These are phyloP conservation scores for Chondrus crispus DNA, from an alignment of 23 red algal genomes.

Conservation along the genomic window DNA sequence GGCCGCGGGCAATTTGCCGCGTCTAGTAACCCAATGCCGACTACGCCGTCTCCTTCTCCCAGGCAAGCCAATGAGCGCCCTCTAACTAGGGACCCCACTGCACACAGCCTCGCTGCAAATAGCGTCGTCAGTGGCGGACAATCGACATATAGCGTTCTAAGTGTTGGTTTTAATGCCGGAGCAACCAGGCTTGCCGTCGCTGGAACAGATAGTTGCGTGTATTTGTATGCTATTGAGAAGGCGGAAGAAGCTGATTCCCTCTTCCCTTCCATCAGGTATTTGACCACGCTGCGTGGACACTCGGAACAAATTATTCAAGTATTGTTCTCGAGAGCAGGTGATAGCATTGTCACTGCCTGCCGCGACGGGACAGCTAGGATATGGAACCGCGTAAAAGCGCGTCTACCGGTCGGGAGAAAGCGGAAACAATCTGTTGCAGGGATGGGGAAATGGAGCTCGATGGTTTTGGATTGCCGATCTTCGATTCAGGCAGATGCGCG, in stretches of 20 bases:
- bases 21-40: background rate
- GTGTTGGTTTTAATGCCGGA: constrained; percentile 67
- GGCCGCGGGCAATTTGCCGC: background rate
- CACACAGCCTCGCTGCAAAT: constrained; percentile 30
- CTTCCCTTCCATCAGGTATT: constrained; percentile 20
- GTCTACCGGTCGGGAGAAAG: background rate
- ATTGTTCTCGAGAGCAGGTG: constrained; percentile 63
- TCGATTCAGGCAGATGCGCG: constrained; percentile 49
- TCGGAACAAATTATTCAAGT: constrained; percentile 63
- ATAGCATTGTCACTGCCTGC: constrained; percentile 66
- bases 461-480: constrained; percentile 63
- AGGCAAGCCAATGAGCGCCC: background rate
- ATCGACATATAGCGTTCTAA: constrained; percentile 52
- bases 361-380: constrained; percentile 75
- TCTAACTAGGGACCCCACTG: background rate
- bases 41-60: background rate
- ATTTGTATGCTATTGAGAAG: constrained; percentile 63
- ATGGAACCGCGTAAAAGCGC: constrained; percentile 71
- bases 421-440: constrained; percentile 27
- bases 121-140: constrained; percentile 27
- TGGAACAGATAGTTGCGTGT: constrained; percentile 66
- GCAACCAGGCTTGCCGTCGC: constrained; percentile 75
- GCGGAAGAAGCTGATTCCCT: background rate
- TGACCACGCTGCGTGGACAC: constrained; percentile 73
- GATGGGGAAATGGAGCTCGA: constrained; percentile 64